phyloP scores from a whole-genome alignment of 164 flowering plant genomes.

The Paratinospora sagittata region DNA sequence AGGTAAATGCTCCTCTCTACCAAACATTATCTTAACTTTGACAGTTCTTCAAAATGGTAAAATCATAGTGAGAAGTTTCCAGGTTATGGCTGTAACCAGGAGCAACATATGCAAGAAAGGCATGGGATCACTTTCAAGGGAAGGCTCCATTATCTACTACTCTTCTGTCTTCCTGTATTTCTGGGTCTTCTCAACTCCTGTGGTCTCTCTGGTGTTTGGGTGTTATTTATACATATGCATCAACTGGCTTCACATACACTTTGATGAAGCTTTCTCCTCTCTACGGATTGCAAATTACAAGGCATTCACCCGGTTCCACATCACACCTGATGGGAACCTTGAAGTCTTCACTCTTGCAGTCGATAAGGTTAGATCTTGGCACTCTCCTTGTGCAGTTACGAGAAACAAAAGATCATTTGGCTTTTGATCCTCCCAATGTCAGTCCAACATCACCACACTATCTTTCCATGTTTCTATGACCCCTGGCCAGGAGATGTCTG shows the following conservation, averaged over 20 bases:
- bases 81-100: constrained; percentile 98
- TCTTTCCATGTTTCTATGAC: too few relatives aligned
- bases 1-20: constrained; percentile 39
- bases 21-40: neutral
- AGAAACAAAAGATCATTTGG: too few relatives aligned
- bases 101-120: constrained; percentile 83
- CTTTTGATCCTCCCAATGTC: too few relatives aligned
- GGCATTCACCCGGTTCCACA: constrained; percentile 86
- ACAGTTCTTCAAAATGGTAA: neutral
- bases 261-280: constrained; percentile 99
- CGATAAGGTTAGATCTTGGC: constrained; percentile 59
- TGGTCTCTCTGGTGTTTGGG: constrained; percentile 91
- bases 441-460: too few relatives aligned
- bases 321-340: constrained; percentile 71
- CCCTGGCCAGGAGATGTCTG: too few relatives aligned
- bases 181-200: constrained; percentile 98
- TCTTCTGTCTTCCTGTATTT: constrained; percentile 88
- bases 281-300: constrained; percentile 97
- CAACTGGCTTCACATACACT: constrained; percentile 96
- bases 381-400: neutral
- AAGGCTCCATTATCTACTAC: constrained; percentile 73
- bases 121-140: constrained; percentile 71
- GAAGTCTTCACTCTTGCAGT: constrained; percentile 95
- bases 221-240: constrained; percentile 93
- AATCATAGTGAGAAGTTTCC: constrained; percentile 24